Evolutionary conservation across 2,329 filamentous ascomycete species (phyloP).

Genomic region (Venturia pyrina): DNA sequence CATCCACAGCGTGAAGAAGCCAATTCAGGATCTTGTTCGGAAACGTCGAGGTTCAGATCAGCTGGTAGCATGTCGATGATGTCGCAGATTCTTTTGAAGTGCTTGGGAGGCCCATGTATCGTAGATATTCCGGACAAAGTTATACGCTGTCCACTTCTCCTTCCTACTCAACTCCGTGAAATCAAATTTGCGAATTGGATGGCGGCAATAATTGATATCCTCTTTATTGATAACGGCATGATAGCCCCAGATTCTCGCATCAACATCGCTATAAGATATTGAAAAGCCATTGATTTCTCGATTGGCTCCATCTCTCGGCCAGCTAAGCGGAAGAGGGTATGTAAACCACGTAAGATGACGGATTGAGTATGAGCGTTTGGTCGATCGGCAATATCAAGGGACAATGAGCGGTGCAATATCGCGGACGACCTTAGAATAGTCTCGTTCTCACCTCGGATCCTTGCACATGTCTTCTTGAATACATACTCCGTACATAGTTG

Average conservation of each 20-base stretch:
- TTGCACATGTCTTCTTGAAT: conserved; percentile 1
- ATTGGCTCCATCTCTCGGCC: conserved; percentile 26
- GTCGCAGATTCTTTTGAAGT: conserved; percentile 1
- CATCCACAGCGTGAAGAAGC: conserved; percentile 8
- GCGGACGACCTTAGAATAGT: not conserved
- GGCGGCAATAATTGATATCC: not conserved
- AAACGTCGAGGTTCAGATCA: conserved; percentile 1
- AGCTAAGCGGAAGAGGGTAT: conserved; percentile 24
- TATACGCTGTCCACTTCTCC: conserved; percentile 6
- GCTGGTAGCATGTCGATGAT: conserved; percentile 3
- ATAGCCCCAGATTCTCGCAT: conserved; percentile 7
- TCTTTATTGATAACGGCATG: conserved; percentile 4
- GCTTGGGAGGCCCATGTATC: not conserved
- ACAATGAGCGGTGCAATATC: conserved; percentile 4
- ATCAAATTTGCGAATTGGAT: conserved; percentile 14
- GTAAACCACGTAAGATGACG: not conserved
- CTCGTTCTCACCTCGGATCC: not conserved
- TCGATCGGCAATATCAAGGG: conserved; percentile 20
- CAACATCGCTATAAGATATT: conserved; percentile 3
- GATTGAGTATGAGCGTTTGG: conserved; percentile 6
- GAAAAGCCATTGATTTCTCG: conserved; percentile 16
- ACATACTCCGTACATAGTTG: too few species aligned
- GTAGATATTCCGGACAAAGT: not conserved
- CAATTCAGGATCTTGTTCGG: conserved; percentile 1
- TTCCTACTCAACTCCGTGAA: conserved; percentile 14